These are phyloP conservation scores for Rosa multiflora DNA, from an alignment of 306 rosid genomes.

Conservation along the genomic window DNA sequence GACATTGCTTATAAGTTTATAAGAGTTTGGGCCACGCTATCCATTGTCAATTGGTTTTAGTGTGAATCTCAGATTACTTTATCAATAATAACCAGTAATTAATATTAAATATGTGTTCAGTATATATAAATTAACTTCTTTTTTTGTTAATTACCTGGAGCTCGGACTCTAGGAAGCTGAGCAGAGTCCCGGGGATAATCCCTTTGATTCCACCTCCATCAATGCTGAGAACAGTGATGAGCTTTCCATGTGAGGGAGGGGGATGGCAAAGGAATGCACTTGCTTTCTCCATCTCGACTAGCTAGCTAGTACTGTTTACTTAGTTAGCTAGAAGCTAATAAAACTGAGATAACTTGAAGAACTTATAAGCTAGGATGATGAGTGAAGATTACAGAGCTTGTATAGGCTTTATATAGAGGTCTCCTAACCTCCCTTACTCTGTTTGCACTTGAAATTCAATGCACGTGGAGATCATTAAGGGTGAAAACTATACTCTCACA, in stretches of 20 bases:
- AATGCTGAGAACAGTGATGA: conserved; percentile 24
- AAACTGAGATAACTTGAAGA: not conserved
- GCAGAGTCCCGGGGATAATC: conserved; percentile 23
- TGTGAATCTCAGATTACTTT: no score
- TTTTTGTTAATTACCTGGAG: conserved; percentile 15
- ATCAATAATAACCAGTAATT: not conserved
- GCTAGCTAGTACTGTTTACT: not conserved
- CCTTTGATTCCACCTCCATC: conserved; percentile 35
- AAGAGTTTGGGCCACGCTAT: no score
- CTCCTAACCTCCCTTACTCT: not conserved
- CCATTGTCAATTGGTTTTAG: no score
- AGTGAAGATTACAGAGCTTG: not conserved
- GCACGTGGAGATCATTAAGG: not conserved
- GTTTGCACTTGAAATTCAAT: not conserved
- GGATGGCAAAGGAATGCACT: not conserved
- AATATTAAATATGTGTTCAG: not conserved
- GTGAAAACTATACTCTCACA: not conserved
- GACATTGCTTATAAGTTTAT: no score
- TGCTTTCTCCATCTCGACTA: not conserved
- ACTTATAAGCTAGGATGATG: not conserved
- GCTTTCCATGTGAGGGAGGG: not conserved
- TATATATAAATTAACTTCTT: not conserved
- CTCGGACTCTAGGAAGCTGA: conserved; percentile 24
- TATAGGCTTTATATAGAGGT: not conserved
- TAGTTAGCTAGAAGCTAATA: not conserved